These are phyloP conservation scores for Phtheirospermum japonicum DNA, from an alignment of 257 asterid genomes.

Conservation along the genomic window DNA sequence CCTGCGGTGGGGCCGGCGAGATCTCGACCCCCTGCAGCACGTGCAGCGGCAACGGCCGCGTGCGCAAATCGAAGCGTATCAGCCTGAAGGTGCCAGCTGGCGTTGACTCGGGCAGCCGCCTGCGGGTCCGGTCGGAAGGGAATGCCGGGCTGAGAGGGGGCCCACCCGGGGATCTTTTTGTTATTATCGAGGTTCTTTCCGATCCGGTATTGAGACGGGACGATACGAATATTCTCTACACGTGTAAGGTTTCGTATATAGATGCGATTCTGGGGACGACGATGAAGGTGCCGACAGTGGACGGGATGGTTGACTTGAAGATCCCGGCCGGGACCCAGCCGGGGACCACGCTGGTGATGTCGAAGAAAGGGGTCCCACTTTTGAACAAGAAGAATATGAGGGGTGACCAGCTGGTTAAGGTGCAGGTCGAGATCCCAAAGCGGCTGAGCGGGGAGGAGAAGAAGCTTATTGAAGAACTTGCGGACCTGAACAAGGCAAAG, in stretches of 20 bases:
- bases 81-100: slow-evolving; percentile 97
- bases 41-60: slow-evolving; percentile 79
- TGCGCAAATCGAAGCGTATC: slow-evolving; percentile 78
- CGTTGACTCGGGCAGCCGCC: slow-evolving; percentile 82
- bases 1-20: slow-evolving; percentile 82
- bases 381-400: slow-evolving; percentile 73
- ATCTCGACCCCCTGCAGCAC: slow-evolving; percentile 74
- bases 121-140: slow-evolving; percentile 89
- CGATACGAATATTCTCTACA: slow-evolving; percentile 78
- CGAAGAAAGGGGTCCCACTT: slow-evolving; percentile 85
- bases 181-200: slow-evolving; percentile 65
- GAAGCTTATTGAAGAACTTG: slow-evolving; percentile 87
- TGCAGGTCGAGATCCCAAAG: slow-evolving; percentile 96
- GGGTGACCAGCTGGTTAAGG: slow-evolving; percentile 96
- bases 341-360: slow-evolving; percentile 92
- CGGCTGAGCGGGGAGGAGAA: slow-evolving; percentile 79
- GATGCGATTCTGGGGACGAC: slow-evolving; percentile 92
- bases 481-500: slow-evolving; percentile 72
- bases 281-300: slow-evolving; percentile 84
- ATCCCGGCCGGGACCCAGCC: slow-evolving; percentile 94
- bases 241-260: slow-evolving; percentile 78
- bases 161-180: slow-evolving; percentile 94
- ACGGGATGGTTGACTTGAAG: slow-evolving; percentile 86
- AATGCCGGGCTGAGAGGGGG: slow-evolving; percentile 92
- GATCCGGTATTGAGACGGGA: slow-evolving; percentile 85